Base-by-base conservation (phyloP, 2,329 filamentous ascomycete species). In the Fusarium brachygibbosum region DNA sequence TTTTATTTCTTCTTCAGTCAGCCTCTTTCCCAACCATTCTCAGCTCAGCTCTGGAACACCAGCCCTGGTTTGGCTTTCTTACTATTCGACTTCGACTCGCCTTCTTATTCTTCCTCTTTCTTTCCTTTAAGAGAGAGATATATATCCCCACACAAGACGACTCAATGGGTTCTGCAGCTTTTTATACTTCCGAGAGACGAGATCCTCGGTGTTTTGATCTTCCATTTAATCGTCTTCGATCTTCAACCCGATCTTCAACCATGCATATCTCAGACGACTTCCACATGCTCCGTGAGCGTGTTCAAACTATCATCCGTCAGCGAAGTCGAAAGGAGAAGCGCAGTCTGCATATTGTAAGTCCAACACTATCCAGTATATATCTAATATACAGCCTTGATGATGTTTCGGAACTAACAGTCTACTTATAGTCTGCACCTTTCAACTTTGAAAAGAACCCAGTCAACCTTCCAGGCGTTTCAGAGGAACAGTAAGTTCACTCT, bases 371-470 rank as follows among this genome's bases (percentile, higher is more conserved):
- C 23, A 19, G 4, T 12, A 13, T 6, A 19, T n/a, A n/a, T n/a
- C n/a, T n/a, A n/a, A n/a, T n/a, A n/a, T 9, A 14, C 28, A 12
- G 31, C 34, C 21, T n/a, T 7, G 7, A 21, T 7, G 8, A 25
- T 41, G 17, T 14, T 57, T 16, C n/a, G 45, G 41, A 50, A 60
- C 77, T 77, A 68, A 78, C 67, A 46, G 13, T 49, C n/a, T 41
- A 19, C n/a, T 25, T 42, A n/a, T 63, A 89, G 87, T 88, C 86
- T 50, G 83, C 83, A 12, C 87, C 87, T 0, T 90, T 87, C 77
- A 82, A 88, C 75, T 85, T 89, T 73, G 85, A 85, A 74, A 83
- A 83, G 60, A 85, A 87, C 73, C 78, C 81, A n/a, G 79, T 85
- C 40, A 78, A 77, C 42, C 78, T 89, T 16, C 86, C 86, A 4